A percentile compares a stretch with the other conserved stretches of the same genome.
These are phyloP conservation scores for Globisporangium middletonii DNA, from an alignment of 352 stramenopile species.

Conservation along the genomic window DNA sequence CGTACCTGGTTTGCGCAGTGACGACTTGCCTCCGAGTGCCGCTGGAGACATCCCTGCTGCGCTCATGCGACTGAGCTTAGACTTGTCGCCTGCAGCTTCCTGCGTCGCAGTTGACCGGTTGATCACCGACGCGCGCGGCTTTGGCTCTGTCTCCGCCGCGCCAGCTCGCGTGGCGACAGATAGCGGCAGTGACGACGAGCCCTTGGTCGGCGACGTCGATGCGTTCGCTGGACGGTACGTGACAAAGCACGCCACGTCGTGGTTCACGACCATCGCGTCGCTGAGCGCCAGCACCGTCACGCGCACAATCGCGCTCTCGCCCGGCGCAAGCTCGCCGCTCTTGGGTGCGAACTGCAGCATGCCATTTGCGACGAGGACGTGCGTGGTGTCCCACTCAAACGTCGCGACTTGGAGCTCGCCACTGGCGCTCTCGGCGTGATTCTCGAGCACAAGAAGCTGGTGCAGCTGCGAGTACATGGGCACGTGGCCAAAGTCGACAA, in stretches of 20 bases:
- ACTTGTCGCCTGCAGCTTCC: conserved; percentile 34
- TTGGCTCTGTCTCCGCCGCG: conserved; percentile 4
- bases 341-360: conserved; percentile 44
- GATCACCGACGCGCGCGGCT: conserved; percentile 41
- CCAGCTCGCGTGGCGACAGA: background rate
- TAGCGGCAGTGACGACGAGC: background rate
- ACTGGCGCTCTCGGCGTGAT: conserved; percentile 14
- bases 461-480: conserved; percentile 38
- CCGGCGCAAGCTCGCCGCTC: conserved; percentile 36
- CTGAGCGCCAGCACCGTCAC: conserved; percentile 34
- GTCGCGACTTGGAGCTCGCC: conserved; percentile 9
- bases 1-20: conserved; percentile 1
- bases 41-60: background rate
- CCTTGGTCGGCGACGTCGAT: background rate
- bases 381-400: conserved; percentile 56
- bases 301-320: conserved; percentile 46
- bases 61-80: background rate
- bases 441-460: conserved; percentile 49
- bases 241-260: conserved; percentile 57
- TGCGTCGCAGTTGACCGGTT: conserved; percentile 55
- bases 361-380: conserved; percentile 46
- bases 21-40: background rate
- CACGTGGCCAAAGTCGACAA: conserved; percentile 57
- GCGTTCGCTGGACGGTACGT: conserved; percentile 11
- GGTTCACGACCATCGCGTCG: conserved; percentile 56